A percentile compares a stretch with the other conserved stretches of the same genome.
phyloP scores from a whole-genome alignment of 371 early-diverging fungal species.

The Synchytrium microbalum region DNA sequence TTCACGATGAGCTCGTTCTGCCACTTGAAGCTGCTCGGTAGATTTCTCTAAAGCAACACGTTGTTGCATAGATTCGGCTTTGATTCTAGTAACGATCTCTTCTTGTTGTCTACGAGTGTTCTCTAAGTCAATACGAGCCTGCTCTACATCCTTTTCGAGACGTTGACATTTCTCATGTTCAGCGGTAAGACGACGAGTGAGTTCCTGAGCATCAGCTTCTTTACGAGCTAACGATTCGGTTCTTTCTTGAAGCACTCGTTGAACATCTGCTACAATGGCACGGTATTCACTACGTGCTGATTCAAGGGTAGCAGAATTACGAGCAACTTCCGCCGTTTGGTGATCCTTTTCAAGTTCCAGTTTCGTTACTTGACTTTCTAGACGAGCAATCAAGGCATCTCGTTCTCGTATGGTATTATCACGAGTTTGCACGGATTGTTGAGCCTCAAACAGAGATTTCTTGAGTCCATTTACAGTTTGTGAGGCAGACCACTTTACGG shows the following conservation, averaged over 20 bases:
- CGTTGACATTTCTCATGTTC: conserved; percentile 13
- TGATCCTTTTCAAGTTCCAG: conserved; percentile 11
- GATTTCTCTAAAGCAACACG: not conserved
- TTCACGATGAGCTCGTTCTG: not conserved
- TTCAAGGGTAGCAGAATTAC: conserved; percentile 13
- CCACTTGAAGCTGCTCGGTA: not conserved
- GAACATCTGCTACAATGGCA: conserved; percentile 17
- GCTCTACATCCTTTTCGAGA: not conserved
- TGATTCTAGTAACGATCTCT: not conserved
- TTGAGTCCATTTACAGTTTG: not conserved
- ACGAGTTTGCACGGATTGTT: not conserved
- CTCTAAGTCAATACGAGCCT: not conserved
- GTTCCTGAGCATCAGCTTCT: conserved; percentile 23
- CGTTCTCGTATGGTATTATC: conserved; percentile 16
- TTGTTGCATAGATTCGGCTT: not conserved
- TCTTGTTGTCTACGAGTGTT: not conserved
- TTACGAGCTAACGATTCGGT: conserved; percentile 20
- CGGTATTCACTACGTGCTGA: conserved; percentile 15
- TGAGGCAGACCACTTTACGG: not conserved
- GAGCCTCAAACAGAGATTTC: not conserved
- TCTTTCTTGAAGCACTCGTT: conserved; percentile 26
- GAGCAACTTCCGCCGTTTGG: conserved; percentile 13
- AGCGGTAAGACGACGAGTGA: conserved; percentile 17
- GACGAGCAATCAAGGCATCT: conserved; percentile 8
- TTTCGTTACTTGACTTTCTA: conserved; percentile 18